Evolutionary conservation across 2,329 filamentous ascomycete species (phyloP).

Genomic region (Beauveria brongniartii): DNA sequence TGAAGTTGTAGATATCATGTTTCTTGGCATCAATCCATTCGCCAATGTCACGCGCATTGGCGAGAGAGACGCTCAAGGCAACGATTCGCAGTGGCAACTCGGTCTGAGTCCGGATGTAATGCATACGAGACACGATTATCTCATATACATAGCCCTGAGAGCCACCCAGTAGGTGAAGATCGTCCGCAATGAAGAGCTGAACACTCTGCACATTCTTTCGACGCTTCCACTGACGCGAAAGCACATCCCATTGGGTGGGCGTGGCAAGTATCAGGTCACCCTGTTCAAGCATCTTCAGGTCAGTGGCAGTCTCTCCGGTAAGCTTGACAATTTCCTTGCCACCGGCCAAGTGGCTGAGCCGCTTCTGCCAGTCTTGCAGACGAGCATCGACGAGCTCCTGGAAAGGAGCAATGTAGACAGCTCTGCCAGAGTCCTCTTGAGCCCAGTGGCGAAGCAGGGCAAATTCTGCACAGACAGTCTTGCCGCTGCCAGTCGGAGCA

Average conservation of each 20-base stretch:
- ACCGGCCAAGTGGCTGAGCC: conserved; percentile 62
- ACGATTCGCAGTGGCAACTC: conserved; percentile 80
- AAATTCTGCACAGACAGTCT: conserved; percentile 95
- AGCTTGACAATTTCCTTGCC: conserved; percentile 90
- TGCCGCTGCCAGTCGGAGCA: conserved; percentile 88
- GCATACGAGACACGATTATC: conserved; percentile 94
- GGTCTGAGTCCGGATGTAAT: conserved; percentile 85
- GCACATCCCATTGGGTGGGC: conserved; percentile 87
- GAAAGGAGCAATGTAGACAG: conserved; percentile 90
- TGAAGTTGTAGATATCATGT: conserved; percentile 98
- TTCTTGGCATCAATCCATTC: conserved; percentile 98
- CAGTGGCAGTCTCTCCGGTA: conserved; percentile 83
- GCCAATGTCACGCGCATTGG: conserved; percentile 87
- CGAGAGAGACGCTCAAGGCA: conserved; percentile 81
- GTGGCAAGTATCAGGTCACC: conserved; percentile 90
- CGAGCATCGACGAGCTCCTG: conserved; percentile 84
- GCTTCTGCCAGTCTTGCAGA: conserved; percentile 75
- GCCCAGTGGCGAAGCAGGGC: conserved; percentile 83
- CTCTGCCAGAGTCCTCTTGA: conserved; percentile 49
- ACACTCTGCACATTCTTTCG: conserved; percentile 92
- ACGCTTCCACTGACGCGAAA: conserved; percentile 93
- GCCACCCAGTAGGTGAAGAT: conserved; percentile 87
- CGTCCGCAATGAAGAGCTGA: conserved; percentile 87
- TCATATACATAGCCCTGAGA: conserved; percentile 86
- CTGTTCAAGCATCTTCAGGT: conserved; percentile 78